Percentiles rank a stretch among this genome's conserved stretches.
Conservation (phyloP, 441 rosid species). For the Manihot esculenta region DNA sequence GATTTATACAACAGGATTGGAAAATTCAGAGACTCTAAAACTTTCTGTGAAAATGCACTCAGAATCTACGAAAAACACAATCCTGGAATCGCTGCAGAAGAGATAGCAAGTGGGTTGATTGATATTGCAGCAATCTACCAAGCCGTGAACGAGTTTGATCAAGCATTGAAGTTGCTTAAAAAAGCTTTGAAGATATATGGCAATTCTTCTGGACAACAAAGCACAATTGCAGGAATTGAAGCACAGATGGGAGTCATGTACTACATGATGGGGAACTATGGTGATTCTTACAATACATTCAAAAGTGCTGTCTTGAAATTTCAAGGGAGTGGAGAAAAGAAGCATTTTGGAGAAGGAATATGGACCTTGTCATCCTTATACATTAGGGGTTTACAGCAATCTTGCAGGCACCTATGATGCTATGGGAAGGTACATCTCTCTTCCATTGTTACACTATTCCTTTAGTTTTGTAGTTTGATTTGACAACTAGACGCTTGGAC, state of each 20-base stretch:
- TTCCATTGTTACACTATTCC: neutral
- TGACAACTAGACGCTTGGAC: too few relatives aligned
- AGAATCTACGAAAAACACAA: conserved; percentile 56
- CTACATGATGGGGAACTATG: conserved; percentile 73
- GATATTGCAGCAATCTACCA: conserved; percentile 81
- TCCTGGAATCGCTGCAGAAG: conserved; percentile 61
- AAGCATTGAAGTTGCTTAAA: conserved; percentile 57
- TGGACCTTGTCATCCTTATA: conserved; percentile 85
- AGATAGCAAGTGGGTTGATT: conserved; percentile 71
- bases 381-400: conserved; percentile 82
- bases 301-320: conserved; percentile 61
- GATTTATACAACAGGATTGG: conserved; percentile 78
- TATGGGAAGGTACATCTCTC: conserved; percentile 69
- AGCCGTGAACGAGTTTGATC: conserved; percentile 71
- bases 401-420: conserved; percentile 96
- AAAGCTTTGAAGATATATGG: conserved; percentile 59
- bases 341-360: conserved; percentile 69
- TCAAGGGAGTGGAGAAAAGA: conserved; percentile 67
- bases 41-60: conserved; percentile 76
- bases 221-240: conserved; percentile 78
- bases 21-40: conserved; percentile 67
- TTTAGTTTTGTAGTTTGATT: neutral
- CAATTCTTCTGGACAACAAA: conserved; percentile 63
- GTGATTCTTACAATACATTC: conserved; percentile 68
- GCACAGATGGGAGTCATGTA: conserved; percentile 88